Conservation (phyloP, 495 filamentous ascomycete genomes). For the Penicillium lividum region DNA sequence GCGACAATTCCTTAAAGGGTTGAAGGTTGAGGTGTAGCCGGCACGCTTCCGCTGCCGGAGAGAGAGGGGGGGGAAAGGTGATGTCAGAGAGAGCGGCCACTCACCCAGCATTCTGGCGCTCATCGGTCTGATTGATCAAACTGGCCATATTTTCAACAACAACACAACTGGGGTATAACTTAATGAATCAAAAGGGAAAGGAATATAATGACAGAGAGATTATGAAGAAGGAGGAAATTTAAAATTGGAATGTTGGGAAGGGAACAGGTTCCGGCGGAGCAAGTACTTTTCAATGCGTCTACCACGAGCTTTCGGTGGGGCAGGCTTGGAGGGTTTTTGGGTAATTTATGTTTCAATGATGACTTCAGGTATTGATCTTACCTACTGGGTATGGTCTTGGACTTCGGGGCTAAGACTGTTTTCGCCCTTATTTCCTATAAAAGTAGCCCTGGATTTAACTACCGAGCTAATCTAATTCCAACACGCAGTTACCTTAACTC, state of each 20-base stretch:
- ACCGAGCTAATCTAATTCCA: too few relatives aligned
- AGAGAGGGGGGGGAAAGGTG: slow-evolving; percentile 40
- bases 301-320: slow-evolving; percentile 31
- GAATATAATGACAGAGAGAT: slow-evolving; percentile 7
- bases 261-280: slow-evolving; percentile 43
- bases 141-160: slow-evolving; percentile 55
- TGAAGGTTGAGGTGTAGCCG: slow-evolving; percentile 21
- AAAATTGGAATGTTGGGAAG: slow-evolving; percentile 23
- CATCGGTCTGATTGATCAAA: slow-evolving; percentile 63
- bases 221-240: slow-evolving; percentile 19
- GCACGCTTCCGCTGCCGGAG: slow-evolving; percentile 26
- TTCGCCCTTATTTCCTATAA: slow-evolving; percentile 4
- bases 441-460: background rate
- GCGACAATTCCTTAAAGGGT: slow-evolving; percentile 4
- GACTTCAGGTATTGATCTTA: slow-evolving; percentile 10
- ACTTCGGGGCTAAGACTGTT: background rate
- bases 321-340: slow-evolving; percentile 14
- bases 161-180: slow-evolving; percentile 19
- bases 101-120: slow-evolving; percentile 64
- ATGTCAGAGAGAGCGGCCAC: slow-evolving; percentile 51
- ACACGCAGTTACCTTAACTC: background rate
- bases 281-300: slow-evolving; percentile 40
- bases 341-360: slow-evolving; percentile 29
- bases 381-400: background rate
- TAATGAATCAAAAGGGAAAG: slow-evolving; percentile 17